These are phyloP conservation scores for Trifolium pratense DNA, from an alignment of 306 rosid genomes.

Conservation along the genomic window DNA sequence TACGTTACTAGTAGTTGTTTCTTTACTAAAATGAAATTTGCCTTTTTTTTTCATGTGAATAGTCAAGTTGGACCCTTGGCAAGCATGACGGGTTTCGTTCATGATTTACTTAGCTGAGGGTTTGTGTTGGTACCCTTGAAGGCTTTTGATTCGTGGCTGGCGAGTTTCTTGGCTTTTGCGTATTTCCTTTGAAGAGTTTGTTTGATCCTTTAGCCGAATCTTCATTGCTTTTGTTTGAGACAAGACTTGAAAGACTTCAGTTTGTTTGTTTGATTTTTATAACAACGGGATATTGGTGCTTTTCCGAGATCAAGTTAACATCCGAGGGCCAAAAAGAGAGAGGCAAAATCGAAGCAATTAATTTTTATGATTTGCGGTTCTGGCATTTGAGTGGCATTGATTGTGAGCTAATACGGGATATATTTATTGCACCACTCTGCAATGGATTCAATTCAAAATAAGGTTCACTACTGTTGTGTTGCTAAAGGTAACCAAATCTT, in stretches of 20 bases:
- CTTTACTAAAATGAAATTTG: conserved; percentile 26
- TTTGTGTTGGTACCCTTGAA: conserved; percentile 46
- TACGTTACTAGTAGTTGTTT: conserved; percentile 5
- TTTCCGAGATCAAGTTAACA: conserved; percentile 24
- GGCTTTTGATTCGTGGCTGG: conserved; percentile 48
- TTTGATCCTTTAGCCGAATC: conserved; percentile 40
- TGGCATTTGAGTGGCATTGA: conserved; percentile 36
- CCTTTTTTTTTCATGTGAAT: conserved; percentile 32
- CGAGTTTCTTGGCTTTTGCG: conserved; percentile 42
- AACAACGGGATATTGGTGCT: conserved; percentile 16
- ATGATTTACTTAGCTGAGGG: conserved; percentile 48
- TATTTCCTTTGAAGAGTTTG: conserved; percentile 48
- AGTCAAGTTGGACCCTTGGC: conserved; percentile 21
- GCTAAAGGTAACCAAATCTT: conserved; percentile 61
- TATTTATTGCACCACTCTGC: conserved; percentile 17
- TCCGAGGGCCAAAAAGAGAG: conserved; percentile 27
- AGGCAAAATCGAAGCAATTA: conserved; percentile 6
- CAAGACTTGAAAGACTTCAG: conserved; percentile 29
- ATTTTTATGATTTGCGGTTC: conserved; percentile 23
- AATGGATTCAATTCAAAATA: conserved; percentile 68
- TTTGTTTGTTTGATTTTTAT: conserved; percentile 15
- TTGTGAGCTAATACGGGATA: conserved; percentile 32
- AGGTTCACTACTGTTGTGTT: conserved; percentile 77
- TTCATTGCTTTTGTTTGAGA: conserved; percentile 38
- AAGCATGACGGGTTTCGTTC: conserved; percentile 47